Conservation (phyloP, 208 protist genomes). For the Trypanosoma melophagium region DNA sequence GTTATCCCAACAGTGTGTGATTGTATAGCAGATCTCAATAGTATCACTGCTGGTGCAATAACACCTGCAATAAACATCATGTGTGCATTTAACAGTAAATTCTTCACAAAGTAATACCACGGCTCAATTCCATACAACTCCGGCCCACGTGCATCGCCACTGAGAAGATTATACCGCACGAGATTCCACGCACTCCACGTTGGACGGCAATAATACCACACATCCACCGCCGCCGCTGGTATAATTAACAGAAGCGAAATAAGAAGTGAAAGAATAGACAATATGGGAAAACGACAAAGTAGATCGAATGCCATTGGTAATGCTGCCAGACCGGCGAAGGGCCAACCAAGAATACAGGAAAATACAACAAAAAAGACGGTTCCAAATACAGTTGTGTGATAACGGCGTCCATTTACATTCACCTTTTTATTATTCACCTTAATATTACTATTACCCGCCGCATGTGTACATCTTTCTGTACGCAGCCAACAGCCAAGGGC, state of each 20-base stretch:
- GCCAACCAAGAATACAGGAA: constrained; percentile 83
- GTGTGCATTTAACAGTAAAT: constrained; percentile 94
- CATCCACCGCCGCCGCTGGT: constrained; percentile 35
- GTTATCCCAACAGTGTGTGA: not conserved
- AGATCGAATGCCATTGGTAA: constrained; percentile 82
- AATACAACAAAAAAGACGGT: constrained; percentile 51
- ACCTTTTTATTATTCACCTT: not conserved
- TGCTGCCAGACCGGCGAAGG: constrained; percentile 84
- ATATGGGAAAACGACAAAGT: constrained; percentile 42
- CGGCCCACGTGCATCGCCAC: constrained; percentile 39
- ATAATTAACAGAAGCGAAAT: constrained; percentile 29
- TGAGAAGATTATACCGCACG: constrained; percentile 52
- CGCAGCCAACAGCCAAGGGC: constrained; percentile 65
- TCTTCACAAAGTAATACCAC: constrained; percentile 91
- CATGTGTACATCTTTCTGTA: constrained; percentile 10
- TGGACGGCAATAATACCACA: constrained; percentile 41
- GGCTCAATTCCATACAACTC: constrained; percentile 93
- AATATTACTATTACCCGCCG: not conserved
- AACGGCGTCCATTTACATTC: not conserved
- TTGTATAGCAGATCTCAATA: constrained; percentile 12
- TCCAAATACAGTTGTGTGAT: constrained; percentile 26
- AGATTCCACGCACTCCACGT: constrained; percentile 54
- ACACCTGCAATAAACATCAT: constrained; percentile 74
- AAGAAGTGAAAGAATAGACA: constrained; percentile 25
- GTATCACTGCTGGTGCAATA: constrained; percentile 40